Conservation (phyloP, 345 rosid species). For the Trapa incisa region DNA sequence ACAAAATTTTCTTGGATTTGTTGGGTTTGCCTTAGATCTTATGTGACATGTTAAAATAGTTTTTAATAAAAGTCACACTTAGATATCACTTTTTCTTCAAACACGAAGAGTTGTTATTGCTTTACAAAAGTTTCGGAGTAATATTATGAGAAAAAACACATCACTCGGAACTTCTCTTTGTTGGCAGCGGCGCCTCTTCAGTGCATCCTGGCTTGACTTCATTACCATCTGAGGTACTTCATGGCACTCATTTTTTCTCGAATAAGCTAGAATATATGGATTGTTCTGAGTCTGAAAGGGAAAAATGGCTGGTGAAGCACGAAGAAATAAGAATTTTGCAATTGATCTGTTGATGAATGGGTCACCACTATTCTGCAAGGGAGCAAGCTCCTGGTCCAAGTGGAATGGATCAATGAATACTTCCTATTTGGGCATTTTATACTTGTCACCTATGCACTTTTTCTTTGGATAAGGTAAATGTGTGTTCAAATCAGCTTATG, state of each 20-base stretch:
- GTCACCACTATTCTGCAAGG: background rate
- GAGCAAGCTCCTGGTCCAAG: background rate
- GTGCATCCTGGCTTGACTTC: slow-evolving; percentile 32
- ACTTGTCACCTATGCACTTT: background rate
- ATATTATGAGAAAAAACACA: background rate
- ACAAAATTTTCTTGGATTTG: background rate
- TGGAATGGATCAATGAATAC: background rate
- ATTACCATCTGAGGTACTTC: slow-evolving; percentile 35
- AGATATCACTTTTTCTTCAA: background rate
- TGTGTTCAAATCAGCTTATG: background rate
- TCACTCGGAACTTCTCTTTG: background rate
- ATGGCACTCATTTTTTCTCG: background rate
- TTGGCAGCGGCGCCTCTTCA: slow-evolving; percentile 25
- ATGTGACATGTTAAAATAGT: background rate
- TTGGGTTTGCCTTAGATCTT: background rate
- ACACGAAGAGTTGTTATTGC: background rate
- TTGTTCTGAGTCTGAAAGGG: background rate
- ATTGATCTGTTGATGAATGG: background rate
- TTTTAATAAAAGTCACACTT: background rate
- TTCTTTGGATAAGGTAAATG: background rate
- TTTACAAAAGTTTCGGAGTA: background rate
- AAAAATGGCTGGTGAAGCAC: background rate
- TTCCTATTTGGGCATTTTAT: background rate
- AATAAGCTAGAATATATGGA: background rate
- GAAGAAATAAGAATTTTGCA: too few relatives aligned